Conservation (phyloP, 192 early-diverging fungal species). For the Podila clonocystis region DNA sequence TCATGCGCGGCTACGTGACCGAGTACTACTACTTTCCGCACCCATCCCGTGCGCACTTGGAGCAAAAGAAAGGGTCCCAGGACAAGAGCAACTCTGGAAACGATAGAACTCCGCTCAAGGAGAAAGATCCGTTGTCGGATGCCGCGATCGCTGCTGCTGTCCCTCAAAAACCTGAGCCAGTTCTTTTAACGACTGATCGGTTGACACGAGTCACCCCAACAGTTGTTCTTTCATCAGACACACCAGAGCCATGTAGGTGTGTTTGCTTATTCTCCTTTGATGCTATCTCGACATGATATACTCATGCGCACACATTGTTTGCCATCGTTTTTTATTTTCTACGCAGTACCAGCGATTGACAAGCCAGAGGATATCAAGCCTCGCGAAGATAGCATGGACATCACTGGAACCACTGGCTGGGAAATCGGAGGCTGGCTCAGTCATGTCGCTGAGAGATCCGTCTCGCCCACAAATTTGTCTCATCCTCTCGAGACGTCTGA, state of each 20-base stretch:
- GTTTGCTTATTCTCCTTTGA: too few species aligned
- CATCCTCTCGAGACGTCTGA: neutral
- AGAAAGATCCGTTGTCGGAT: too few species aligned
- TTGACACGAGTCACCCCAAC: neutral
- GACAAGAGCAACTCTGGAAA: too few species aligned
- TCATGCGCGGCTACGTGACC: neutral
- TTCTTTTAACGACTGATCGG: neutral
- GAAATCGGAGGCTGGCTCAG: neutral
- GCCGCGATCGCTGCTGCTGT: neutral
- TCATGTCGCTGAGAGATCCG: neutral
- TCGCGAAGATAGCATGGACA: neutral
- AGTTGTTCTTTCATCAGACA: neutral
- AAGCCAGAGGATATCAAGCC: neutral
- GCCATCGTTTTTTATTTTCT: too few species aligned
- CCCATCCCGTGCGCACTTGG: neutral
- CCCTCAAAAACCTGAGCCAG: neutral
- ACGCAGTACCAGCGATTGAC: neutral
- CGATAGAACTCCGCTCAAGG: too few species aligned
- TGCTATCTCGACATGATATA: neutral
- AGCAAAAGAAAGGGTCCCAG: neutral
- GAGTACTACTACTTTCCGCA: neutral
- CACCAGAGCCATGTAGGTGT: too few species aligned
- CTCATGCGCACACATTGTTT: neutral
- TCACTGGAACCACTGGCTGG: neutral
- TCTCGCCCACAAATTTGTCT: neutral